Percentiles rank a stretch among this genome's conserved stretches.
Evolutionary conservation across 2,329 filamentous ascomycete genomes (phyloP).

Genomic region (Botrytis paeoniae): DNA sequence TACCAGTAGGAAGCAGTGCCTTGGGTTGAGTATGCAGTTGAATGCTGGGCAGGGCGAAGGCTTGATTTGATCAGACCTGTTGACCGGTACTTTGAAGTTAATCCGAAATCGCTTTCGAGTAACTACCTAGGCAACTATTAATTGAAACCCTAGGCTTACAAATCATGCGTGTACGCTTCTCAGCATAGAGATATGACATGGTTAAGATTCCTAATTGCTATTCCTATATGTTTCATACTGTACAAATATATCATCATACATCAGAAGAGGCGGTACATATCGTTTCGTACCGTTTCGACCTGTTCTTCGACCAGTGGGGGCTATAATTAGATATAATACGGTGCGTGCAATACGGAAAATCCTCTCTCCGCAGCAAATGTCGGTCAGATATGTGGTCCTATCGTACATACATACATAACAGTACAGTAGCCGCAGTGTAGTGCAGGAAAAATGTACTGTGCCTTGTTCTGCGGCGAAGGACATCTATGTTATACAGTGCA

Average conservation of each 20-base stretch:
- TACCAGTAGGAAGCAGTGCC: background rate
- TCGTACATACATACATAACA: constrained; percentile 12
- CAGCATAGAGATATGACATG: background rate
- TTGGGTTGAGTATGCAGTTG: background rate
- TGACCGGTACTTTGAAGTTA: background rate
- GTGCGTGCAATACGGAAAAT: constrained; percentile 1
- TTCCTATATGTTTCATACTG: background rate
- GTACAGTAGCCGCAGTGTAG: constrained; percentile 7
- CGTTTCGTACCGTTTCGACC: background rate
- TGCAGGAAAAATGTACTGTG: constrained; percentile 11
- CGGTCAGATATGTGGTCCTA: constrained; percentile 13
- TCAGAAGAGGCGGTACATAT: background rate
- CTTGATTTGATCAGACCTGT: constrained; percentile 1
- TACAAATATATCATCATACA: constrained; percentile 10
- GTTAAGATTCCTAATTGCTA: background rate
- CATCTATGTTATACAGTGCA: constrained; percentile 2
- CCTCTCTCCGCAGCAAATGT: constrained; percentile 10
- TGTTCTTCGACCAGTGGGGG: background rate
- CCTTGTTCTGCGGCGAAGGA: constrained; percentile 10
- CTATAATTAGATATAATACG: constrained; percentile 2
- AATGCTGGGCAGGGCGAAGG: background rate
- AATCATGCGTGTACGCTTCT: background rate
- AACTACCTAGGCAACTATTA: background rate
- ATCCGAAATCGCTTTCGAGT: constrained; percentile 2
- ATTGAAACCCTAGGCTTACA: background rate